These are phyloP conservation scores for Claviceps africana DNA, from an alignment of 2,329 filamentous ascomycete species.

Conservation along the genomic window DNA sequence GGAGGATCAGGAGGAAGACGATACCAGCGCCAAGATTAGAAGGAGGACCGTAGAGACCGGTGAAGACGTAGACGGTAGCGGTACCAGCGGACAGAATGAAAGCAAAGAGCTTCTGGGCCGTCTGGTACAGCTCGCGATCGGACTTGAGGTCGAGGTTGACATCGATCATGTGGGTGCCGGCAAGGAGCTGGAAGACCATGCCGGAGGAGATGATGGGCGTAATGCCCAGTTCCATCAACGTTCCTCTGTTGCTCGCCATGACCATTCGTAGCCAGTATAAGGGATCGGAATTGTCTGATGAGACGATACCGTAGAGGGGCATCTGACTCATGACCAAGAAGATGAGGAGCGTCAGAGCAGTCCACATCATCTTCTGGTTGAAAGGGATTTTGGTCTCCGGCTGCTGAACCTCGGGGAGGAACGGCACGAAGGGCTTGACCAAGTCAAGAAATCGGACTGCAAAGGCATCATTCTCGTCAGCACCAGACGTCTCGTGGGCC, in stretches of 20 bases:
- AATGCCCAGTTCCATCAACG: conserved; percentile 90
- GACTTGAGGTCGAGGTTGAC: conserved; percentile 99
- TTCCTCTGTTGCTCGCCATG: conserved; percentile 96
- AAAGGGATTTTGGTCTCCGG: conserved; percentile 98
- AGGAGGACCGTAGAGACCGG: conserved; percentile 91
- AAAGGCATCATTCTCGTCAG: conserved; percentile 14
- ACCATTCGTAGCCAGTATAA: conserved; percentile 99
- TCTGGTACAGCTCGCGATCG: conserved; percentile 99
- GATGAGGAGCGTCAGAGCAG: conserved; percentile 84
- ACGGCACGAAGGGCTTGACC: conserved; percentile 98
- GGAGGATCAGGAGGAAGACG: conserved; percentile 94
- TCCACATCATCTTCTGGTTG: conserved; percentile 98
- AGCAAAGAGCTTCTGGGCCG: conserved; percentile 95
- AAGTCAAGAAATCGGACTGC: conserved; percentile 97
- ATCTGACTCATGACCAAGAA: conserved; percentile 99
- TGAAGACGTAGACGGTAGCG: conserved; percentile 95
- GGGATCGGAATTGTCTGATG: conserved; percentile 94
- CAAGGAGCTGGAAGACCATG: conserved; percentile 99
- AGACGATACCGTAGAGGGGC: conserved; percentile 98
- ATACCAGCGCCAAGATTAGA: conserved; percentile 95
- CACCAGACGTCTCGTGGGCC: conserved; percentile 9
- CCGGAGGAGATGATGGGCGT: conserved; percentile 98
- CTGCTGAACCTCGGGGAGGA: conserved; percentile 97
- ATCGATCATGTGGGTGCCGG: conserved; percentile 98
- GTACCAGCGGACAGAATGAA: conserved; percentile 97